Percentiles rank a stretch among this genome's conserved stretches.
Conservation (phyloP, 2,329 filamentous ascomycete species). For the Pseudocercospora musae region DNA sequence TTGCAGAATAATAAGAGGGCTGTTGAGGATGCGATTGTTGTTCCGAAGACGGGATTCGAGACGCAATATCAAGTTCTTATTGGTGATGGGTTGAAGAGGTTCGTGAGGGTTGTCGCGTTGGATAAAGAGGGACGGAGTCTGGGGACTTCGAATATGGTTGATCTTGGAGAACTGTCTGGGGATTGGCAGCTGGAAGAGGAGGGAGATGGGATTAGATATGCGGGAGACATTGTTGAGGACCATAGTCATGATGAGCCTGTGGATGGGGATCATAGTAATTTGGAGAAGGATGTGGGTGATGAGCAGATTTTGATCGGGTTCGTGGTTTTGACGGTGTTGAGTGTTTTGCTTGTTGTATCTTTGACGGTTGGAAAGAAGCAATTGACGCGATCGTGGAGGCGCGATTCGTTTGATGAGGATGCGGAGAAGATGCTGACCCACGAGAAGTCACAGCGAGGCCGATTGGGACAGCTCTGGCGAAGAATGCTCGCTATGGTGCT, state of each 20-base stretch:
- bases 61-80: conserved; percentile 8
- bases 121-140: conserved; percentile 18
- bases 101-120: conserved; percentile 26
- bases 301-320: conserved; percentile 12
- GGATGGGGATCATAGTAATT: neutral
- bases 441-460: neutral
- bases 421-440: neutral
- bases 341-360: conserved; percentile 8
- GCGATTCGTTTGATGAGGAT: neutral
- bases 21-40: conserved; percentile 11
- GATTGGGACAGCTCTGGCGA: neutral
- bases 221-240: neutral
- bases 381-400: neutral
- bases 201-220: neutral
- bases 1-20: conserved; percentile 5
- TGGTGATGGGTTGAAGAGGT: conserved; percentile 11
- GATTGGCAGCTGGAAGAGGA: neutral
- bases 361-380: conserved; percentile 4
- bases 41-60: conserved; percentile 21
- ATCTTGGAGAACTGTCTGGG: conserved; percentile 12
- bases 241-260: conserved; percentile 1
- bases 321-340: conserved; percentile 11
- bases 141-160: conserved; percentile 14
- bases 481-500: neutral
- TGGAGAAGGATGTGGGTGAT: conserved; percentile 9